These are phyloP conservation scores for Marasmius sp. DNA, from an alignment of 1,284 basidiomycete genomes.

Conservation along the genomic window DNA sequence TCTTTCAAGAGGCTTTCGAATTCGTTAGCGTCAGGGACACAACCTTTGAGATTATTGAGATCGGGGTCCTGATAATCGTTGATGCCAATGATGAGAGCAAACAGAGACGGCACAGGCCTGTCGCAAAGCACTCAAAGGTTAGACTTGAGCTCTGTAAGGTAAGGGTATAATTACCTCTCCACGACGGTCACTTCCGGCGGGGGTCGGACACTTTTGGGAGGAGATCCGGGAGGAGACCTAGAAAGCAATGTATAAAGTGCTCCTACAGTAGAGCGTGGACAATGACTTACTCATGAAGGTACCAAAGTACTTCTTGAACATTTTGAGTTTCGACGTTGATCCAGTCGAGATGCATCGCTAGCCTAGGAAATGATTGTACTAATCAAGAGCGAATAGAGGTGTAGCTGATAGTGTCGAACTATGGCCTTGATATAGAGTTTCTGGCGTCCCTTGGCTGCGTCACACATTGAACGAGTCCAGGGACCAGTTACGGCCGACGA, in stretches of 20 bases:
- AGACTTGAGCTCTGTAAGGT: not conserved
- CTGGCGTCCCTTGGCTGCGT: too few relatives aligned
- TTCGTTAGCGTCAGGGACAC: conserved; percentile 21
- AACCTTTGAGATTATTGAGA: conserved; percentile 13
- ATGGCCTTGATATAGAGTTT: too few relatives aligned
- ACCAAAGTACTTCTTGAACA: not conserved
- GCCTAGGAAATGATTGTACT: not conserved
- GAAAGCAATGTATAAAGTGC: not conserved
- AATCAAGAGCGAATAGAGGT: too few relatives aligned
- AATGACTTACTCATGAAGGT: not conserved
- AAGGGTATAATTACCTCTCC: not conserved
- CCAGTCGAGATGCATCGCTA: not conserved
- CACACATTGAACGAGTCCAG: too few relatives aligned
- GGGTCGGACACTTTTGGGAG: not conserved
- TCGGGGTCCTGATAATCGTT: conserved; percentile 16
- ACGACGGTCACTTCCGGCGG: not conserved
- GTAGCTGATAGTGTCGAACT: too few relatives aligned
- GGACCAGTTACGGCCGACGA: too few relatives aligned
- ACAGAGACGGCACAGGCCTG: not conserved
- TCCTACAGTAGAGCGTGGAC: not conserved
- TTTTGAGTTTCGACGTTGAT: not conserved
- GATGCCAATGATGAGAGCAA: conserved; percentile 27
- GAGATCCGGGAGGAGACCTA: not conserved
- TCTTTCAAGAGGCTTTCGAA: conserved; percentile 16
- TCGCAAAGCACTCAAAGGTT: not conserved